These are phyloP conservation scores for Phytopythium cucurbitacearum DNA, from an alignment of 352 stramenopile species.

Conservation along the genomic window DNA sequence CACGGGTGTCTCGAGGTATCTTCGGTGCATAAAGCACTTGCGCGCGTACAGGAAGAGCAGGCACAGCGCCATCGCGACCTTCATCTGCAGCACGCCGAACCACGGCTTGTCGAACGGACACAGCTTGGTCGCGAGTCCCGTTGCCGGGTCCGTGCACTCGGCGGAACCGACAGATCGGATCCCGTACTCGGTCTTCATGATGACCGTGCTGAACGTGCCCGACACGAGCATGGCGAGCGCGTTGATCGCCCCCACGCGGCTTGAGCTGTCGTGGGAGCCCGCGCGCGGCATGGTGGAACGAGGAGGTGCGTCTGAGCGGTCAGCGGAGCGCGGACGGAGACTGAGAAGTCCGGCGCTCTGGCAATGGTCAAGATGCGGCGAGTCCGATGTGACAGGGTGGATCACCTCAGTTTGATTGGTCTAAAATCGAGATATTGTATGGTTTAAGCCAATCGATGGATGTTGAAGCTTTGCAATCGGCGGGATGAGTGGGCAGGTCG, in stretches of 20 bases:
- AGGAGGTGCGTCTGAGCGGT: background rate
- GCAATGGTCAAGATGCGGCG: too few relatives aligned
- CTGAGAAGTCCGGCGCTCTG: too few relatives aligned
- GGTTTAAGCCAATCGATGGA: too few relatives aligned
- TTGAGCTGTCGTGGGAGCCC: background rate
- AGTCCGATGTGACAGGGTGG: too few relatives aligned
- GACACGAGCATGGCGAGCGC: constrained; percentile 68
- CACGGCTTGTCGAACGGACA: constrained; percentile 85
- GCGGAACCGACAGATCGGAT: constrained; percentile 47
- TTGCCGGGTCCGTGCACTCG: constrained; percentile 42
- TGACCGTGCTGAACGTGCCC: constrained; percentile 81
- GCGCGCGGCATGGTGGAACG: background rate
- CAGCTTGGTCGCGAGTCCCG: constrained; percentile 34
- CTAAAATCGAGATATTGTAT: too few relatives aligned
- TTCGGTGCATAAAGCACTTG: constrained; percentile 42
- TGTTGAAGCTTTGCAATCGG: too few relatives aligned
- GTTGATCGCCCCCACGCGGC: constrained; percentile 46
- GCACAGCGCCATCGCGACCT: constrained; percentile 76
- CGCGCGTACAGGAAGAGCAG: constrained; percentile 72
- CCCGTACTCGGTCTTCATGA: constrained; percentile 85
- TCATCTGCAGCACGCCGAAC: constrained; percentile 86
- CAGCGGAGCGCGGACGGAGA: background rate
- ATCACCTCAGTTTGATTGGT: too few relatives aligned
- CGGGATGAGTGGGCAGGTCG: too few relatives aligned
- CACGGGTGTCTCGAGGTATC: constrained; percentile 69